Evolutionary conservation across 1,139 yeast species (phyloP).

Genomic region (Kurtzmaniella quercitrusa): DNA sequence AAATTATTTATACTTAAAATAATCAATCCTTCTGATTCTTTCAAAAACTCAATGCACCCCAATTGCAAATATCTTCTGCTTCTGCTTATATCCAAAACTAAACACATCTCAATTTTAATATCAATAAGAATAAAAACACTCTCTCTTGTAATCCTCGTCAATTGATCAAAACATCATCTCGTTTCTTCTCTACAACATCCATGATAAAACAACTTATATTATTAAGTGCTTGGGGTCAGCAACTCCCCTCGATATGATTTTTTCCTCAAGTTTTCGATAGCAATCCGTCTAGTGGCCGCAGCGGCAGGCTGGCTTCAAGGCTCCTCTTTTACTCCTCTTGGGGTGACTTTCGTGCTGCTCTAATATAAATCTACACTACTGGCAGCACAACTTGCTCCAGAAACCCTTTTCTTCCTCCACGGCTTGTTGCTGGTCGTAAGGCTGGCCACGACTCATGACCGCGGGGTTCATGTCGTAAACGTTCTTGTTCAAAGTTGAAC

Average conservation of each 20-base stretch:
- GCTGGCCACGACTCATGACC: constrained; percentile 17
- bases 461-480: constrained; percentile 4
- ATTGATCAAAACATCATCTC: too few species aligned
- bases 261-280: not conserved
- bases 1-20: too few species aligned
- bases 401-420: constrained; percentile 37
- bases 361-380: constrained; percentile 20
- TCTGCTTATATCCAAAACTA: too few species aligned
- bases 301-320: too few species aligned
- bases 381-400: constrained; percentile 46
- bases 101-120: too few species aligned
- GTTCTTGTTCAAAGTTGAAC: constrained; percentile 8
- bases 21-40: too few species aligned
- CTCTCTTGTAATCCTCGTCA: too few species aligned
- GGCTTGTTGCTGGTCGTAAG: constrained; percentile 36
- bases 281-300: not conserved
- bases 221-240: constrained; percentile 1
- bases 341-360: too few species aligned
- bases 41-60: too few species aligned
- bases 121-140: too few species aligned
- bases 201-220: constrained; percentile 1
- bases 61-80: too few species aligned
- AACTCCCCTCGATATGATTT: not conserved
- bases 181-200: not conserved
- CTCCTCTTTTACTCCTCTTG: not conserved